Evolutionary conservation across 305 asterid species (phyloP), one percentile per base, ranked within the genome.

Genomic region (Fraxinus sp.): DNA sequence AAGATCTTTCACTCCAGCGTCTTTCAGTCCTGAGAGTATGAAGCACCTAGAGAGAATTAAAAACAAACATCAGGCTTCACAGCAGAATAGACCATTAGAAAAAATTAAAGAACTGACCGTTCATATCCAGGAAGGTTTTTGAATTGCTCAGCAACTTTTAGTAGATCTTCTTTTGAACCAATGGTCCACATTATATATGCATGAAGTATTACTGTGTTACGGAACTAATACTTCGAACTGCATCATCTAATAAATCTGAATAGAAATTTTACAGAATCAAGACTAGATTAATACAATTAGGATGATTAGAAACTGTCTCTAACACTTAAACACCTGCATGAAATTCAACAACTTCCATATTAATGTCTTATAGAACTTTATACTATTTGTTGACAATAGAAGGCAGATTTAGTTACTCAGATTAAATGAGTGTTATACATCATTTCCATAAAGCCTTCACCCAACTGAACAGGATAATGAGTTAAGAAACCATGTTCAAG

Each of bases 21-120:
- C 99, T 92, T 96, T 94, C 83, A 92, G 86, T 85, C 98, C 99
- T 1, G 99, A 96, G 84, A 93, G 85, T 91, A 91, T 85, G 89
- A 96, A 96, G 84, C 82, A 83, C 92, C 99, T 94, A 86, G 9
- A n/a, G 74, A 81, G 85, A 62, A 74, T 77, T 39, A 33, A 62
- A 77, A 82, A 68, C 77, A 73, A 77, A 83, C 26, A 75, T 90
- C 81, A 88, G 88, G 85, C 80, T 86, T 80, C 78, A 66, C 7
- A 20, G 14, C 52, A 75, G 46, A 78, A 57, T 28, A 70, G 55
- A 78, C 52, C 24, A 86, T 26, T 41, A 32, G 70, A 49, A 43
- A 80, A 84, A 80, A 52, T 62, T 7, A 62, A 76, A 77, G 83
- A 79, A 41, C 78, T 76, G 89, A 94, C 98, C 91, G 91, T 30